Conservation (phyloP, 2,329 filamentous ascomycete species). For the Aureobasidium sp. region DNA sequence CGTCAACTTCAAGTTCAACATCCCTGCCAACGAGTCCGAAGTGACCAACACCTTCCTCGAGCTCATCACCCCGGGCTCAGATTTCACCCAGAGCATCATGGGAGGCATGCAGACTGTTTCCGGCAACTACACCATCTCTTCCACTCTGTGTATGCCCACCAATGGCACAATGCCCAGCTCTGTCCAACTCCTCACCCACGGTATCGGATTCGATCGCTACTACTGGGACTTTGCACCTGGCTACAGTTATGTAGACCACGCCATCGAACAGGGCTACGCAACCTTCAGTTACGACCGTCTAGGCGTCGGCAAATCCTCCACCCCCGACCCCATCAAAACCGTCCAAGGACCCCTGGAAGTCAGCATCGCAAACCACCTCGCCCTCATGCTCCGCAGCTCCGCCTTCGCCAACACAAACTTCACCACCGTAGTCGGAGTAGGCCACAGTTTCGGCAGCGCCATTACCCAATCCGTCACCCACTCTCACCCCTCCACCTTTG, state of each 20-base stretch:
- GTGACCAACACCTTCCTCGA: slow-evolving; percentile 22
- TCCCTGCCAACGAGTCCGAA: slow-evolving; percentile 22
- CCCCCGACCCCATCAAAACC: slow-evolving; percentile 30
- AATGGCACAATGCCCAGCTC: slow-evolving; percentile 16
- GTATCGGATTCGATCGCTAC: slow-evolving; percentile 30
- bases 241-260: slow-evolving; percentile 35
- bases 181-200: slow-evolving; percentile 34
- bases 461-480: slow-evolving; percentile 46
- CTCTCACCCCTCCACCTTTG: slow-evolving; percentile 42
- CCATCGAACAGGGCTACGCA: slow-evolving; percentile 29
- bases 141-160: slow-evolving; percentile 21
- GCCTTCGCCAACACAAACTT: slow-evolving; percentile 23
- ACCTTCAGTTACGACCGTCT: slow-evolving; percentile 37
- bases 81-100: slow-evolving; percentile 14
- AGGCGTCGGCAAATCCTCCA: slow-evolving; percentile 29
- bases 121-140: slow-evolving; percentile 17
- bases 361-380: slow-evolving; percentile 29
- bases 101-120: slow-evolving; percentile 12
- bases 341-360: slow-evolving; percentile 32
- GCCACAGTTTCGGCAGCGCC: slow-evolving; percentile 26
- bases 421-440: slow-evolving; percentile 31
- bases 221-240: slow-evolving; percentile 30
- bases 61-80: slow-evolving; percentile 14
- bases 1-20: slow-evolving; percentile 21
- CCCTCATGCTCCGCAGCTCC: slow-evolving; percentile 23